phyloP scores from a whole-genome alignment of 169 alveolate genomes.

The Eimeria nieschulzi region DNA sequence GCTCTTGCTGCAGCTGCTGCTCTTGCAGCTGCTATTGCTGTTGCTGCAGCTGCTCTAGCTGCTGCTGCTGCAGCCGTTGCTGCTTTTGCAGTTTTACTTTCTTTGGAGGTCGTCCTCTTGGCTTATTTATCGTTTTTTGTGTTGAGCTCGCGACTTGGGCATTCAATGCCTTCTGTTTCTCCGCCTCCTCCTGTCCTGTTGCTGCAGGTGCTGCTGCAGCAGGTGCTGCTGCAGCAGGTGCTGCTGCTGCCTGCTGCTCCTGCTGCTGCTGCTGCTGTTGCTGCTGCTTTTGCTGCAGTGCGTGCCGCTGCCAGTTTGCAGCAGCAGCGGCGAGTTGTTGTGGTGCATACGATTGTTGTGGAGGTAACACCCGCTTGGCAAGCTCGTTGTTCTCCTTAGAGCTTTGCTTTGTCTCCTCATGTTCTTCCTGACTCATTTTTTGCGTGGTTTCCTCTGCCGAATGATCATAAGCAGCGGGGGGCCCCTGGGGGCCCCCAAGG shows the following conservation, averaged over 20 bases:
- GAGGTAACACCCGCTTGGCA: neutral
- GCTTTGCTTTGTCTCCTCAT: neutral
- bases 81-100: neutral
- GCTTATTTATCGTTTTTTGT: too few relatives aligned
- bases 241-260: neutral
- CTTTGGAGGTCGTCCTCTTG: neutral
- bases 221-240: neutral
- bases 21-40: neutral
- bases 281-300: neutral
- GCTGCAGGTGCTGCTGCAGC: neutral
- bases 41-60: neutral
- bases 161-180: too few relatives aligned
- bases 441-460: neutral
- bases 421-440: neutral
- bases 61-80: neutral
- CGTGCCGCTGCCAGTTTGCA: neutral
- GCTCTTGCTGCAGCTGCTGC: neutral
- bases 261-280: slow-evolving; percentile 32
- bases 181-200: too few relatives aligned
- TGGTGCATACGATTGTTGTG: neutral
- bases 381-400: neutral
- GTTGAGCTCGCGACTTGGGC: too few relatives aligned
- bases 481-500: neutral
- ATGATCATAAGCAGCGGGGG: neutral
- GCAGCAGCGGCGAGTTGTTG: slow-evolving; percentile 12